Evolutionary conservation across 768 basidiomycete genomes (phyloP), one percentile per base, ranked within the genome.

Genomic region (Termitomyces bulborhizus): DNA sequence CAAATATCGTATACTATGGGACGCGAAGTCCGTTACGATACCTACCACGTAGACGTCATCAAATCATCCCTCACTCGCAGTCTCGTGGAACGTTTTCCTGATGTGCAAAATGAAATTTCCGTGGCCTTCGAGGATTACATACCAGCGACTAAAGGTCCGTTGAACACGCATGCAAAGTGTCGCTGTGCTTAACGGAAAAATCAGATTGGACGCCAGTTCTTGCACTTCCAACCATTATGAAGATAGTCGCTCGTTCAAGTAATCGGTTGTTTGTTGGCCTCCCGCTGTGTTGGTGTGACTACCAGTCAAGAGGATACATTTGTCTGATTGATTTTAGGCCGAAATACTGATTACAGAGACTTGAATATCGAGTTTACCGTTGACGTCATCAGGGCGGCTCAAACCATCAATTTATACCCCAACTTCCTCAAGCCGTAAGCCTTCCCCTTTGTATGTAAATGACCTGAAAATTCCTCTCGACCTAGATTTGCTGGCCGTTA

Each of bases 211-310:
- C 58, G 3, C 62, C 59, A 3, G 56, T 72, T 5, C 59, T 63
- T 1, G 61, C 66, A 0, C 62, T 65, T 37, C 59, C 65, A 2
- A 69, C 68, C 4, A 61, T 70, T 26, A 67, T 66, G 64, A 54
- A 70, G 36, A 68, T 76, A 29, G 69, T 76, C 11, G 67, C 64
- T 49, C 61, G 76, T 29, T 68, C 71, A 12, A 73, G 67, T 58
- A 77, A 76, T 56, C 68, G 78, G 1, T 54, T 76, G 6, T 77
- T 79, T 54, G 73, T 81, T 41, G 78, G 77, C 1, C 58, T 73
- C 3, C 76, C 78, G 1, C 56, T 77, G 12, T 80, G 78, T 78
- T 51, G 52, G 70, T 61, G 24, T 32, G 18, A 18, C n/a, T 11
- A 12, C 5, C 2, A 16, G 13, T 6, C 26, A 21, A 18, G 43